Evolutionary conservation across 1,284 basidiomycete species (phyloP).

Genomic region (Phellopilus nigrolimitatus): DNA sequence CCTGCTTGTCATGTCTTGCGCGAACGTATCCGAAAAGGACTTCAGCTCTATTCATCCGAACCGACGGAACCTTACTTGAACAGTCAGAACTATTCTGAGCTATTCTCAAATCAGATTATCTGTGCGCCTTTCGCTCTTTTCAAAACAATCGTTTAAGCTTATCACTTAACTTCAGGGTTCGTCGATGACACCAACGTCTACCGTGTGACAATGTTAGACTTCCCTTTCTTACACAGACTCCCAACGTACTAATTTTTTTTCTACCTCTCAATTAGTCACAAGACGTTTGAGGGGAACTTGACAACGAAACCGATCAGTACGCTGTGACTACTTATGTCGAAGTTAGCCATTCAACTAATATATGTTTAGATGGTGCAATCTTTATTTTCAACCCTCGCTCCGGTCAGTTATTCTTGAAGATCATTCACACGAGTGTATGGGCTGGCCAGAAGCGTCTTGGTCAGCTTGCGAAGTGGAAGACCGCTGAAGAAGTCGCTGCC

Average conservation of each 20-base stretch:
- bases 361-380: constrained; percentile 80
- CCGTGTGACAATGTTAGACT: constrained; percentile 89
- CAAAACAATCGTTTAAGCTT: not conserved
- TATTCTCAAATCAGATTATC: constrained; percentile 99
- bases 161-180: constrained; percentile 57
- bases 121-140: constrained; percentile 48
- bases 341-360: constrained; percentile 5
- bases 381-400: constrained; percentile 99
- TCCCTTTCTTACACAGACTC: not conserved
- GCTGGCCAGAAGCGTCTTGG: constrained; percentile 99
- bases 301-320: constrained; percentile 83
- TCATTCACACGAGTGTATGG: constrained; percentile 99
- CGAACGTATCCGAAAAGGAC: constrained; percentile 97
- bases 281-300: constrained; percentile 99
- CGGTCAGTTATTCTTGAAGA: constrained; percentile 97
- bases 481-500: constrained; percentile 99
- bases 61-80: constrained; percentile 99
- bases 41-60: constrained; percentile 98
- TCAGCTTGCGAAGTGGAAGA: constrained; percentile 99
- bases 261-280: constrained; percentile 58
- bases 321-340: constrained; percentile 4
- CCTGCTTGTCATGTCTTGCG: constrained; percentile 97
- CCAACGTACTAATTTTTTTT: constrained; percentile 13
- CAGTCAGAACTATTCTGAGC: constrained; percentile 95
- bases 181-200: constrained; percentile 99